phyloP scores from a whole-genome alignment of 148 eudicot genomes.

The Cornus kousa region DNA sequence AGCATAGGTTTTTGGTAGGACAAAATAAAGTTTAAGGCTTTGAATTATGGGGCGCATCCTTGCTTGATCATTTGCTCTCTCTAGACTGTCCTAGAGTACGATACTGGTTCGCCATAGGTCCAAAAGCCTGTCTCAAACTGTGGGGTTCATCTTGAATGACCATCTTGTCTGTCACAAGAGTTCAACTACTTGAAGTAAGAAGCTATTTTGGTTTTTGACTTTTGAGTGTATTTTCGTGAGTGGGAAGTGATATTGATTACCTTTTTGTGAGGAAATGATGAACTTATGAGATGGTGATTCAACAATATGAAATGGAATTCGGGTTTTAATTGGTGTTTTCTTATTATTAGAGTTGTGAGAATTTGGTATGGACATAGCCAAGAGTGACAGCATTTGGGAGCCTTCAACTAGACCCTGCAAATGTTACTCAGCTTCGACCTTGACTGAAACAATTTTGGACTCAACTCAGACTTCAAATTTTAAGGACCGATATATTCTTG shows the following conservation, averaged over 20 bases:
- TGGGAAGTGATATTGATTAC: background rate
- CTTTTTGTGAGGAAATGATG: background rate
- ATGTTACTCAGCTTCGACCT: constrained; percentile 41
- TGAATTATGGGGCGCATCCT: background rate
- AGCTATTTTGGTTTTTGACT: background rate
- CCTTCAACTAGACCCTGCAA: constrained; percentile 14
- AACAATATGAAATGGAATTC: background rate
- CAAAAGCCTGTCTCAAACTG: background rate
- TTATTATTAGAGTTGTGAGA: background rate
- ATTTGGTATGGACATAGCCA: constrained; percentile 12
- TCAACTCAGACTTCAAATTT: constrained; percentile 40
- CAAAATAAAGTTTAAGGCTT: background rate
- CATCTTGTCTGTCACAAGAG: background rate
- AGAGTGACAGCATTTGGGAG: background rate
- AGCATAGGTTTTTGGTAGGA: background rate
- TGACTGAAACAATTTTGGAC: constrained; percentile 51
- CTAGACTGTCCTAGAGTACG: too few species aligned
- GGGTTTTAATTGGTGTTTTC: background rate
- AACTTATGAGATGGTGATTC: background rate
- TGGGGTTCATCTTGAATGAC: background rate
- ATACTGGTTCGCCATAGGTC: too few species aligned
- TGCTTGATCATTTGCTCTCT: too few species aligned
- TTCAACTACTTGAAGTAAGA: background rate
- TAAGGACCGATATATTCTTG: constrained; percentile 53
- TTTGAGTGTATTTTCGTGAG: background rate